Conservation (phyloP, 1,284 basidiomycete species). For the Baeospora myosura region DNA sequence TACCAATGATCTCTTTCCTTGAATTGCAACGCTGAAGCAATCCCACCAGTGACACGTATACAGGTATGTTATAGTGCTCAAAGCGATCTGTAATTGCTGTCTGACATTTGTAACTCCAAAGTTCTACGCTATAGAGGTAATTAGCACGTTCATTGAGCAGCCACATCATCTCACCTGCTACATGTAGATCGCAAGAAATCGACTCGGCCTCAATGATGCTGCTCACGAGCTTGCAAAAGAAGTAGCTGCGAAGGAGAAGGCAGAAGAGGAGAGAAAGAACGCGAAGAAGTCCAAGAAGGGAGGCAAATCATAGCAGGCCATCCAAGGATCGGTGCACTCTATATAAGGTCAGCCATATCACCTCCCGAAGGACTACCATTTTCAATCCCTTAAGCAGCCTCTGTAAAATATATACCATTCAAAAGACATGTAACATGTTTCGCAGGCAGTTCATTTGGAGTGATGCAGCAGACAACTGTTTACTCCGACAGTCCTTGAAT, state of each 20-base stretch:
- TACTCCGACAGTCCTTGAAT: no score
- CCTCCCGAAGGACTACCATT: no score
- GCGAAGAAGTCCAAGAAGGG: constrained; percentile 15
- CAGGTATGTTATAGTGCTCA: constrained; percentile 38
- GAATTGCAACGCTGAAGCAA: constrained; percentile 9
- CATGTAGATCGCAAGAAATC: constrained; percentile 81
- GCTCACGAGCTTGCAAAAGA: constrained; percentile 79
- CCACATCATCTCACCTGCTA: constrained; percentile 3
- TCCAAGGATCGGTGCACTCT: background rate
- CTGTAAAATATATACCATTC: no score
- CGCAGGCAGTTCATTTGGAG: no score
- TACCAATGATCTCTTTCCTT: background rate
- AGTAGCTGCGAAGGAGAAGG: constrained; percentile 57
- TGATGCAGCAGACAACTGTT: no score
- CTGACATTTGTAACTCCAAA: constrained; percentile 23
- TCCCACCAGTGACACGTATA: constrained; percentile 59
- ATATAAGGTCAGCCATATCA: background rate
- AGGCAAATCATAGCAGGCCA: background rate
- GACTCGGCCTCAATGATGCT: constrained; percentile 84
- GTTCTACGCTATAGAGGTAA: constrained; percentile 88
- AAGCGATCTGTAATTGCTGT: background rate
- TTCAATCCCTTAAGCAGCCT: no score
- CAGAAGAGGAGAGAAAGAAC: constrained; percentile 30
- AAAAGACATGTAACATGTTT: no score
- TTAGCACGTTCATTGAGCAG: constrained; percentile 14